Base-by-base conservation (phyloP, 1,284 basidiomycete genomes). In the Kwoniella shivajii region DNA sequence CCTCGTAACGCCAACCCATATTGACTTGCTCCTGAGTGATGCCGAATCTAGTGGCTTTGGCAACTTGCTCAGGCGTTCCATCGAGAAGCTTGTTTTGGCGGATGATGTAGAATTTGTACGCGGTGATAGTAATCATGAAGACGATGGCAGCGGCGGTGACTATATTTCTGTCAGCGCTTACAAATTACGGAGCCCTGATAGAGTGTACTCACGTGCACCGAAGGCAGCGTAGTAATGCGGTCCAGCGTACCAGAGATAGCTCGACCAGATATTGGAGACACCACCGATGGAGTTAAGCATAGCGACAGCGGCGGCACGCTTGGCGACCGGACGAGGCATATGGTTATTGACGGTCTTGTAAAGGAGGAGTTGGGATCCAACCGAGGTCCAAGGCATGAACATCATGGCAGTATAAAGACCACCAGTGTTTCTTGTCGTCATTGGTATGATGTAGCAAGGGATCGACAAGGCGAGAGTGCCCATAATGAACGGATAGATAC, bases 361-460 rank as follows among this genome's bases (percentile, higher is more conserved):
- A 10, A 72, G 60, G 37, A 73, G 31, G 18, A 73, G 56, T 46
- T 71, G 69, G 10, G 71, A 66, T 13, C 63, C 68, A 49, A 69
- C 69, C 34, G 9, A 30, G n/a, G 18, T 34, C 9, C n/a, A 11
- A 18, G 73, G 72, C 52, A 72, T 65, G 30, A 71, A 46, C 60
- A 71, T 71, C 65, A 74, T 71, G 22, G 71, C 71, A 30, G 68
- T 59, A 63, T 75, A 75, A 24, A 69, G 60, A 2, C 66, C 68
- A 3, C 61, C 72, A 34, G 61, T 58, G 50, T 64, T 72, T 50
- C 54, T 55, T 1, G 73, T 73, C 0, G 66, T 38, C 36, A 75
- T 57, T 10, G 65, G 45, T 24, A 75, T 68, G 30, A 71, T 54
- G 54, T 75, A 72, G 57, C 56, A 39, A 67, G 54, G 34, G 26